Evolutionary conservation across 495 filamentous ascomycete genomes (phyloP).

Genomic region (Oleoguttula mirabilis): DNA sequence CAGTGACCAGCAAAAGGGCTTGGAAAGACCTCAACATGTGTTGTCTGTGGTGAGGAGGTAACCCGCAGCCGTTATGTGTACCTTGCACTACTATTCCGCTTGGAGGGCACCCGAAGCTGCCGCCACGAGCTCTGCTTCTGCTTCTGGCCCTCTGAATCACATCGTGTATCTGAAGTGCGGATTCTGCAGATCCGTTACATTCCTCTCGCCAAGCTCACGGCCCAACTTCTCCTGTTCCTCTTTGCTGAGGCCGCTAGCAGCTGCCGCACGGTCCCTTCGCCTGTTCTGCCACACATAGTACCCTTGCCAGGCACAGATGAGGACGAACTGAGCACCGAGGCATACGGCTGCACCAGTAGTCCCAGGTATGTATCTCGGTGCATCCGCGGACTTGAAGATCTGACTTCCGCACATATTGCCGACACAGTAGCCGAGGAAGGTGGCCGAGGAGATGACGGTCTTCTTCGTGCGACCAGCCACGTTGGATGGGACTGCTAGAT

Average conservation of each 20-base stretch:
- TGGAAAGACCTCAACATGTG: too few species aligned
- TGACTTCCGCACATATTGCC: slow-evolving; percentile 18
- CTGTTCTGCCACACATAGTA: slow-evolving; percentile 26
- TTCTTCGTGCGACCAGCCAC: slow-evolving; percentile 17
- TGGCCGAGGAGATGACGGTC: slow-evolving; percentile 11
- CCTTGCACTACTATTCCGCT: too few species aligned
- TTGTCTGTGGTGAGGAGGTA: too few species aligned
- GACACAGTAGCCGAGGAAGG: slow-evolving; percentile 23
- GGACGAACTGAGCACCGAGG: slow-evolving; percentile 21
- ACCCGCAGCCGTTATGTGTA: too few species aligned
- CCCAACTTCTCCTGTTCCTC: slow-evolving; percentile 22
- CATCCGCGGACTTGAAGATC: slow-evolving; percentile 15
- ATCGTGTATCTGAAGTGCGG: slow-evolving; percentile 29
- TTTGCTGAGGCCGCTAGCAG: slow-evolving; percentile 17
- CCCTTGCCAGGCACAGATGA: slow-evolving; percentile 23
- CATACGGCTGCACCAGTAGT: slow-evolving; percentile 28
- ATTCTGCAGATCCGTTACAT: slow-evolving; percentile 29
- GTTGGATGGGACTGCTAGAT: slow-evolving; percentile 7
- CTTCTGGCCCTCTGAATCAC: too few species aligned
- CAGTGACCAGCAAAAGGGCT: too few species aligned
- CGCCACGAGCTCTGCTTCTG: too few species aligned
- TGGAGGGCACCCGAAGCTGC: too few species aligned
- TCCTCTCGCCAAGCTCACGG: slow-evolving; percentile 28
- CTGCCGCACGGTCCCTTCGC: slow-evolving; percentile 21
- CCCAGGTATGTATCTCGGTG: slow-evolving; percentile 24